Base-by-base conservation (phyloP, 1,284 basidiomycete genomes). In the Leccinum angustisporum region DNA sequence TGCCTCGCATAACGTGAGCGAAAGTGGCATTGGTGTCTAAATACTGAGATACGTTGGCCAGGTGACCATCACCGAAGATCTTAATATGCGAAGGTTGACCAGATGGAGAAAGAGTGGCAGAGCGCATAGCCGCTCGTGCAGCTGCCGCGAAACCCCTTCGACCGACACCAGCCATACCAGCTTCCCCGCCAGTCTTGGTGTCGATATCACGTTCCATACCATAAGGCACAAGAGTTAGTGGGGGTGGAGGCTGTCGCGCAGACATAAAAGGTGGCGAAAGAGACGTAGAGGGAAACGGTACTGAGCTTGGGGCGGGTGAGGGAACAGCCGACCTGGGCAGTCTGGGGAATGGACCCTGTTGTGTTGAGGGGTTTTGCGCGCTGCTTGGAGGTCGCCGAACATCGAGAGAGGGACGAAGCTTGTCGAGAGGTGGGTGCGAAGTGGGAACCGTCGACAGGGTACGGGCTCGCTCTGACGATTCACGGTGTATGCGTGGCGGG, bases 81-180 rank as follows among this genome's bases (percentile, higher is more conserved):
- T 48, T 48, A 21, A 18, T 13, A 34, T 48, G 57, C 8, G 38
- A 13, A 16, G 56, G 55, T 34, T 51, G 61, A 25, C 56, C 55
- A 9, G 58, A 51, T 25, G 66, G 59, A 30, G 68, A 62, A 59
- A 59, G 66, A 58, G 60, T 75, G 21, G 69, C 13, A 36, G 76
- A 72, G 66, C 88, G 82, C 82, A 90, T 81, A 2, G 88, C 90
- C 0, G 87, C 87, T 48, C 86, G 81, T 40, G 91, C 88, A 8
- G 85, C 92, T 8, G 92, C 91, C 2, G 88, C 90, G 65, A 95
- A 95, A 0, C 91, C 93, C 64, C 93, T 80, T 63, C 93, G 79
- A 5, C 93, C 93, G 2, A 95, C 92, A 16, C 93, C 93, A 0
- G 93, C 93, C 92, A 95, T 95, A 0, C 93, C 93, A 6, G 92